Conservation (phyloP, 2,329 filamentous ascomycete species). For the Xylariales sp. region DNA sequence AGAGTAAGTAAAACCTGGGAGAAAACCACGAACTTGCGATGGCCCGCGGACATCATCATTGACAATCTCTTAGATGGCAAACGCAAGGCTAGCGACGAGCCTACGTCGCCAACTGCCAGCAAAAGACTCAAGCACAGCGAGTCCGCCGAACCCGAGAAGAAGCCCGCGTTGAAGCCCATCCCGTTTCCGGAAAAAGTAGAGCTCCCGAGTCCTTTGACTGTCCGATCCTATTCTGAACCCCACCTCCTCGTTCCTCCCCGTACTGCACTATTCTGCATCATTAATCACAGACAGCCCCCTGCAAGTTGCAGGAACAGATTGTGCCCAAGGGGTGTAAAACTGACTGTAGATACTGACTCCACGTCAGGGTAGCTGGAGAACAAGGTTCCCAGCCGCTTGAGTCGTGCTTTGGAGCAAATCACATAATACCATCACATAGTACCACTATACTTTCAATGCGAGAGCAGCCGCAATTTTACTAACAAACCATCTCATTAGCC, state of each 20-base stretch:
- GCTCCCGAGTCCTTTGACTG: neutral
- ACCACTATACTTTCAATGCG: too few relatives aligned
- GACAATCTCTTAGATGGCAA: conserved; percentile 60
- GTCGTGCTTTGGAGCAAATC: too few relatives aligned
- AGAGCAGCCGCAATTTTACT: too few relatives aligned
- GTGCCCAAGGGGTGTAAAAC: neutral
- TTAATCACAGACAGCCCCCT: neutral
- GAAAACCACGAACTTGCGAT: neutral
- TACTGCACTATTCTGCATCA: too few relatives aligned
- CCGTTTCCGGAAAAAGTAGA: conserved; percentile 84
- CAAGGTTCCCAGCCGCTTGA: too few relatives aligned
- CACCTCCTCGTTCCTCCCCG: too few relatives aligned
- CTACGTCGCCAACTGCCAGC: conserved; percentile 53
- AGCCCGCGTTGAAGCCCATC: conserved; percentile 57
- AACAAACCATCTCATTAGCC: conserved; percentile 45
- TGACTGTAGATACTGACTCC: neutral
- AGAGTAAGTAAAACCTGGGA: conserved; percentile 25
- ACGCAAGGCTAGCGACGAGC: conserved; percentile 69
- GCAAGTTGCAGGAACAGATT: neutral
- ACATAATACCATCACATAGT: too few relatives aligned
- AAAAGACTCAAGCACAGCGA: conserved; percentile 60
- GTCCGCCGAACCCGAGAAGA: conserved; percentile 43
- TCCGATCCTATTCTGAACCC: too few relatives aligned
- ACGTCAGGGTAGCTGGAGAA: too few relatives aligned
- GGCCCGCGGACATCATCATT: conserved; percentile 8